Conservation (phyloP, 106 monocot species). For the Amphibolis antarctica region DNA sequence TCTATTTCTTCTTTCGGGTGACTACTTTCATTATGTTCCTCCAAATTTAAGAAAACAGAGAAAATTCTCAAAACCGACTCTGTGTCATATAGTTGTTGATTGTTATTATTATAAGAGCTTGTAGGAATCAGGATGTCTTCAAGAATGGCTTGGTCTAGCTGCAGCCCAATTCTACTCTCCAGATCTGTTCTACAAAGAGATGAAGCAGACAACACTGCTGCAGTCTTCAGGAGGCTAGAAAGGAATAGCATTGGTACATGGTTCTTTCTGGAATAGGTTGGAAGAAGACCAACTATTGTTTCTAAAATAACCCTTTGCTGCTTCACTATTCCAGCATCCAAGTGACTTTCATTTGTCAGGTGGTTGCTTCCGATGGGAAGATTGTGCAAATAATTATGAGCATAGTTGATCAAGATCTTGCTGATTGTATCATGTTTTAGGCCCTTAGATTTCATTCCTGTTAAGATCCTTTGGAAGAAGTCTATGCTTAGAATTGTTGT, state of each 20-base stretch:
- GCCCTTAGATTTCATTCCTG: conserved; percentile 59
- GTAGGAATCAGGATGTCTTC: conserved; percentile 70
- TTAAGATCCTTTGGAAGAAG: conserved; percentile 63
- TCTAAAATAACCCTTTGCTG: conserved; percentile 42
- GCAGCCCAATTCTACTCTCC: conserved; percentile 66
- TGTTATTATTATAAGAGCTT: conserved; percentile 10
- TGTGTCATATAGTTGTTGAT: conserved; percentile 58
- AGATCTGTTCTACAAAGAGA: conserved; percentile 46
- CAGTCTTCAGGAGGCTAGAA: conserved; percentile 65
- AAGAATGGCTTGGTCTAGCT: conserved; percentile 61
- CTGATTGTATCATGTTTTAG: conserved; percentile 66
- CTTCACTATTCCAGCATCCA: conserved; percentile 27
- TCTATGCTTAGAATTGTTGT: conserved; percentile 45
- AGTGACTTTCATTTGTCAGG: conserved; percentile 12
- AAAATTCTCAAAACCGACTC: conserved; percentile 55
- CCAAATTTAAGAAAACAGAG: conserved; percentile 51
- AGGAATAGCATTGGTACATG: conserved; percentile 65
- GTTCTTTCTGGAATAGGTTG: conserved; percentile 53
- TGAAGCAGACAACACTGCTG: conserved; percentile 32
- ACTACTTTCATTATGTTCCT: conserved; percentile 27
- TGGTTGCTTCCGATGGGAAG: conserved; percentile 20
- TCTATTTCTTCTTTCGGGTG: conserved; percentile 29
- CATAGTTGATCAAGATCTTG: conserved; percentile 57
- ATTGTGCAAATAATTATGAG: conserved; percentile 41
- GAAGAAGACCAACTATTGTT: conserved; percentile 57